Base-by-base conservation (phyloP, 208 protist species). In the Vickermania spadyakhi region DNA sequence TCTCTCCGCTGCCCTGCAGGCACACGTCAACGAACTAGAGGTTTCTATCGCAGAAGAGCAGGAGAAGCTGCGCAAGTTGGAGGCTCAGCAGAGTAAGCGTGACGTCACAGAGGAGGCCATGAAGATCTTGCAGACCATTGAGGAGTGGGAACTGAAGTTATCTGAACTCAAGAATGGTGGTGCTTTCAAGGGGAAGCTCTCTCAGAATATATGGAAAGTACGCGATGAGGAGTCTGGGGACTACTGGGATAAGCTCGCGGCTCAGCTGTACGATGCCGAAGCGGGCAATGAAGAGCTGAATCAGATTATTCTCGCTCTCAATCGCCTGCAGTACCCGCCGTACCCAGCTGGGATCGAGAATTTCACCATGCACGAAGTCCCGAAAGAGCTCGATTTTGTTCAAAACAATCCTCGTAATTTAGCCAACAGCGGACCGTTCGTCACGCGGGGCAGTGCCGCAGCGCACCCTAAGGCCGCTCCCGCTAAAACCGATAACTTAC, bases 321-420 rank as follows among this genome's bases (percentile, higher is more conserved):
- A 93, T 61, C 78, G 81, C 26, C 68, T 93, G 14, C 86, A 93
- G 68, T 90, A 84, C 70, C 80, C 81, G 45, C 86, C 86, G 1
- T 93, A 93, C 68, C 82, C 72, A 1, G 81, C 86, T 2, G 86
- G 82, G 28, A 65, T 77, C 27, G 86, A 93, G 62, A 7, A 45
- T 7, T 80, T 77, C 52, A 77, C 81, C 64, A 72, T 80, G 69
- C 77, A 89, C 60, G 74, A 79, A 14, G 75, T 85, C 31, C 86
- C 86, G 2, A 87, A 81, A 60, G 74, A 89, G 66, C 72, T 93
- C n/a, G 60, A 66, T 21, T 93, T 93, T 69, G 68, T 93, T 18
- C 60, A 57, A 29, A 68, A 90, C 52, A 93, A 93, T 62, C 77
- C 80, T 66, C 64, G 78, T 58, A 78, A 70, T 22, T 68, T 77